Evolutionary conservation across 257 asterid genomes (phyloP).

Genomic region (Apocynum venetum): DNA sequence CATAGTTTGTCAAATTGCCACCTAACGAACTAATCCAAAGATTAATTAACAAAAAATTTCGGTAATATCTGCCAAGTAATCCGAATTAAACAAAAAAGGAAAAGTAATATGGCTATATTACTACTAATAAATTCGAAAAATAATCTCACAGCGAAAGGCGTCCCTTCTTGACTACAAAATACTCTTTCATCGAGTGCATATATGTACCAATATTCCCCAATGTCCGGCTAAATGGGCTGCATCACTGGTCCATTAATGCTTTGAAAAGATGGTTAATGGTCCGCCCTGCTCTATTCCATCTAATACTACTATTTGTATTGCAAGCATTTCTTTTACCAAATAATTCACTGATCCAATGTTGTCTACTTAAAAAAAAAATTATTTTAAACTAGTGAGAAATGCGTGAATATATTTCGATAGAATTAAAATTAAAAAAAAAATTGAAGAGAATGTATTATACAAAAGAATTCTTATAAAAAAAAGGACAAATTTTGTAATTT

Average conservation of each 20-base stretch:
- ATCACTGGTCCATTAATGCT: neutral
- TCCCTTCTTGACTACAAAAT: slow-evolving; percentile 3
- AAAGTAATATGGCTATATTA: neutral
- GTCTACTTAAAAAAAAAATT: too few species aligned
- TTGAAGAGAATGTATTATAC: too few species aligned
- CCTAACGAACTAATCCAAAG: neutral
- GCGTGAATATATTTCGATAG: too few species aligned
- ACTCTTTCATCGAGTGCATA: slow-evolving; percentile 1
- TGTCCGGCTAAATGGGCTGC: neutral
- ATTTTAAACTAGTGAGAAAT: too few species aligned
- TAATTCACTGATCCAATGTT: too few species aligned
- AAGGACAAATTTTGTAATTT: too few species aligned
- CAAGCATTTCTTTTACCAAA: too few species aligned
- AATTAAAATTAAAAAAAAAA: too few species aligned
- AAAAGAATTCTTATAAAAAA: too few species aligned
- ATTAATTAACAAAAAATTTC: too few species aligned
- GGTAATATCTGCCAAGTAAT: neutral
- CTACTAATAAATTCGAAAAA: too few species aligned
- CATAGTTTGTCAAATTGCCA: neutral
- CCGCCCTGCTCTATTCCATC: neutral
- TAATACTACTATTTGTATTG: too few species aligned
- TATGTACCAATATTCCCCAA: neutral
- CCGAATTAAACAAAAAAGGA: neutral
- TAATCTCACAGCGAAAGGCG: neutral
- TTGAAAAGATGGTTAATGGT: neutral